phyloP scores from a whole-genome alignment of 208 protist genomes.

The Trypanosoma mega region DNA sequence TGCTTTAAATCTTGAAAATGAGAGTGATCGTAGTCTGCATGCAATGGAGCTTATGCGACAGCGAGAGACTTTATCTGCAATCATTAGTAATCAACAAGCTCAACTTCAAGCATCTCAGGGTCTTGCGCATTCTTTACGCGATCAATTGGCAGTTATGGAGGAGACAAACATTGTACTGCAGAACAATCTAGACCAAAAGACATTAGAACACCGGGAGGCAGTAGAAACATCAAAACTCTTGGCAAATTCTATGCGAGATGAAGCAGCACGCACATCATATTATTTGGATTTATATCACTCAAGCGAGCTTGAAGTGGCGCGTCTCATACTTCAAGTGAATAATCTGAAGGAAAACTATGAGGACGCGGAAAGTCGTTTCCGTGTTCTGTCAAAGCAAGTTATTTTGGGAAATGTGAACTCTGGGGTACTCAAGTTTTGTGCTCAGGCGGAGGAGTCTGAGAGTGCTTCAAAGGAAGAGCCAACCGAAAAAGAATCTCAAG shows the following conservation, averaged over 20 bases:
- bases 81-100: conserved; percentile 84
- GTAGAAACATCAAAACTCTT: conserved; percentile 70
- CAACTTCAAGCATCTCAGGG: conserved; percentile 71
- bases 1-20: conserved; percentile 63
- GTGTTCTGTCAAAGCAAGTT: conserved; percentile 15
- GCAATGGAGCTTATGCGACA: conserved; percentile 77
- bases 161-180: conserved; percentile 56
- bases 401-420: neutral
- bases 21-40: conserved; percentile 65
- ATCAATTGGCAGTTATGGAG: conserved; percentile 72
- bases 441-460: neutral
- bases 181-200: conserved; percentile 47
- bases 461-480: neutral
- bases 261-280: conserved; percentile 50
- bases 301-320: conserved; percentile 54
- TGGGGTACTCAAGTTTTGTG: neutral
- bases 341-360: conserved; percentile 58
- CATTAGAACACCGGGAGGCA: conserved; percentile 54
- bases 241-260: conserved; percentile 69
- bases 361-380: conserved; percentile 61
- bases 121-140: conserved; percentile 63
- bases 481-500: conserved; percentile 1
- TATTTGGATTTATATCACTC: conserved; percentile 39
- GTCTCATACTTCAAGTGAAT: conserved; percentile 63
- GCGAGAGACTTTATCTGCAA: conserved; percentile 73